These are phyloP conservation scores for Trichoderma reesei DNA, from an alignment of 495 filamentous ascomycete genomes.

Conservation along the genomic window DNA sequence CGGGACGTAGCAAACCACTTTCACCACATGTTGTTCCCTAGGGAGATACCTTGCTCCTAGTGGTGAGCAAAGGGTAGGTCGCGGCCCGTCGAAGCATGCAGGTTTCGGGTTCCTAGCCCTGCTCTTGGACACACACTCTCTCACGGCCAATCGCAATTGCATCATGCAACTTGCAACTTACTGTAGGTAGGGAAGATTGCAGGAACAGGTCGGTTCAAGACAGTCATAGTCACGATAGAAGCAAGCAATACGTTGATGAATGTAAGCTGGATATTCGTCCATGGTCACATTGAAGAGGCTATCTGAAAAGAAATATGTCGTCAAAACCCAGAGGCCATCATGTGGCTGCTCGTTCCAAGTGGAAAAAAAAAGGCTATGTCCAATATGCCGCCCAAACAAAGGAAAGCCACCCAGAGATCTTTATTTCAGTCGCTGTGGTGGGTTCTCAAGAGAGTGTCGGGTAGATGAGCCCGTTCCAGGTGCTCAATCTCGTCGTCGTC, in stretches of 20 bases:
- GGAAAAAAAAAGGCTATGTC: not conserved
- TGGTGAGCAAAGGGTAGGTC: too few species aligned
- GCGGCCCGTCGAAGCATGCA: too few species aligned
- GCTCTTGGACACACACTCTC: too few species aligned
- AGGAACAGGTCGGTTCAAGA: not conserved
- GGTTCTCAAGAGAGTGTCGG: slow-evolving; percentile 6
- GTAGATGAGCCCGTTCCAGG: slow-evolving; percentile 1
- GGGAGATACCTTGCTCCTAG: not conserved
- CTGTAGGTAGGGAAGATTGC: too few species aligned
- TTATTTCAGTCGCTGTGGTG: not conserved
- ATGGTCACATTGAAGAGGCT: not conserved
- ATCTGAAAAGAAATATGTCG: slow-evolving; percentile 7
- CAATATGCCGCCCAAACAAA: slow-evolving; percentile 7
- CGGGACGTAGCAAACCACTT: not conserved
- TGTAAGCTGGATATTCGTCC: slow-evolving; percentile 2
- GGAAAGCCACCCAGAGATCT: slow-evolving; percentile 6
- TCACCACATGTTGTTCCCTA: not conserved
- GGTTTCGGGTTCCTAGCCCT: too few species aligned
- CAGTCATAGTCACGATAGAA: not conserved
- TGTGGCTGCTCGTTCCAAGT: not conserved
- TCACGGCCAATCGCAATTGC: too few species aligned
- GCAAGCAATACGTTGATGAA: not conserved
- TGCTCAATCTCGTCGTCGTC: not conserved
- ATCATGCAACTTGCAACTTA: too few species aligned
- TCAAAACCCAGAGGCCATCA: not conserved